Evolutionary conservation across 2,329 filamentous ascomycete species (phyloP), one percentile per base, ranked within the genome.

Genomic region (Graphiopsis chlorocephala): DNA sequence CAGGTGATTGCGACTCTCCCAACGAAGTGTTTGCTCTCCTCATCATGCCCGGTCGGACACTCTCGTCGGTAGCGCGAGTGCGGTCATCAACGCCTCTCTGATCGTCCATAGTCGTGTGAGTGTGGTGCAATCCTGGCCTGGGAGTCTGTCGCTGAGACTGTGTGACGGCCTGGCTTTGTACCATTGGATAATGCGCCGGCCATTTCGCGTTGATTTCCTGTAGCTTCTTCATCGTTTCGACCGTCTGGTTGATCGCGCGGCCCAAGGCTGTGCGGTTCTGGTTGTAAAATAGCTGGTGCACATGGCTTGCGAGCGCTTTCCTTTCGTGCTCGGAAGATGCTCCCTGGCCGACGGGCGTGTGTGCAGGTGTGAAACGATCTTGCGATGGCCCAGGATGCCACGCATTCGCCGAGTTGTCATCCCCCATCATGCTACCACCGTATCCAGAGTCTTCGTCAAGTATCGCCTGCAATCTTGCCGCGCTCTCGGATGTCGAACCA

Each of bases 201-300:
- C 95, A 98, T 73, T 88, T 86, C 15, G 89, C 82, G 74, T 99
- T 99, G 85, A 92, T 95, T 68, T 93, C 85, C 77, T 96, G 93
- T 64, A 99, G 84, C 66, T 87, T 87, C 76, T 90, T 89, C 69
- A 99, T 80, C 2, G 92, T 87, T 66, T 97, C 92, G 65, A 97
- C 87, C 10, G 93, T 94, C 70, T 88, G 87, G 73, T 89, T 91
- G 74, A 99, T 97, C 15, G 93, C 90, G 66, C 93, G 90, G 50
- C 88, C 92, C n/a, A 99, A 86, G 33, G 91, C 88, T 6, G 89
- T 91, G 65, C 93, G 88, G 76, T 98, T 97, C 73, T 92, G 88
- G 78, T 98, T 98, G 80, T 97, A 97, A 83, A 91, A 92, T 69
- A 98, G 85, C 80, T 98, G 95, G 74, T 96, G 90, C 57, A 97